A percentile compares a stretch with the other conserved stretches of the same genome.
phyloP scores from a whole-genome alignment of 306 rosid species.

The Myrica gale region DNA sequence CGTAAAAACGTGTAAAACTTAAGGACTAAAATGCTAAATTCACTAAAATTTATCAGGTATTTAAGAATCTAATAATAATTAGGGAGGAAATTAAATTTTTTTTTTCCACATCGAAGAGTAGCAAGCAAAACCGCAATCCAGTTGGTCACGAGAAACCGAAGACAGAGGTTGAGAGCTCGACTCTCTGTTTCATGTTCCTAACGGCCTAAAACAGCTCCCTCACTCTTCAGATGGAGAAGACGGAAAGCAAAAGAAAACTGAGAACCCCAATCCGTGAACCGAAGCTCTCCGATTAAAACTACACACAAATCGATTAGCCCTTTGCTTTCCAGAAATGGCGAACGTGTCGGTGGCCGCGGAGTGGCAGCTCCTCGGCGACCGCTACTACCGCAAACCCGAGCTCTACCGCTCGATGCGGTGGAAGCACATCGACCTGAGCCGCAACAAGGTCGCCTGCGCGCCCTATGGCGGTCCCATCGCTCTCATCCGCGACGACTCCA shows the following conservation, averaged over 20 bases:
- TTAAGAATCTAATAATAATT: too few species aligned
- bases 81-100: too few species aligned
- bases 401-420: conserved; percentile 71
- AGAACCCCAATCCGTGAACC: background rate
- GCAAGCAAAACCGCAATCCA: too few species aligned
- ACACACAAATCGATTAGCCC: too few species aligned
- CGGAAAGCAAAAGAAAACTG: background rate
- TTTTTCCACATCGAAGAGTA: too few species aligned
- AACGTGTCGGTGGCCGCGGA: conserved; percentile 96
- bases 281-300: background rate
- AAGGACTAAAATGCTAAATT: too few species aligned
- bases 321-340: conserved; percentile 46
- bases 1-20: too few species aligned
- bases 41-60: too few species aligned
- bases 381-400: conserved; percentile 88
- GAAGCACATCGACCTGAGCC: conserved; percentile 79
- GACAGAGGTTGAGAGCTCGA: background rate
- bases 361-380: conserved; percentile 96
- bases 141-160: too few species aligned
- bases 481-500: conserved; percentile 93
- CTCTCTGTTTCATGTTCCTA: background rate
- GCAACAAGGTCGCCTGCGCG: conserved; percentile 87
- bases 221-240: background rate
- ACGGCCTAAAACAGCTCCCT: background rate
- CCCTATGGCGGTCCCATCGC: conserved; percentile 93